Base-by-base conservation (phyloP, 2,329 filamentous ascomycete genomes). In the Apiospora koreana region DNA sequence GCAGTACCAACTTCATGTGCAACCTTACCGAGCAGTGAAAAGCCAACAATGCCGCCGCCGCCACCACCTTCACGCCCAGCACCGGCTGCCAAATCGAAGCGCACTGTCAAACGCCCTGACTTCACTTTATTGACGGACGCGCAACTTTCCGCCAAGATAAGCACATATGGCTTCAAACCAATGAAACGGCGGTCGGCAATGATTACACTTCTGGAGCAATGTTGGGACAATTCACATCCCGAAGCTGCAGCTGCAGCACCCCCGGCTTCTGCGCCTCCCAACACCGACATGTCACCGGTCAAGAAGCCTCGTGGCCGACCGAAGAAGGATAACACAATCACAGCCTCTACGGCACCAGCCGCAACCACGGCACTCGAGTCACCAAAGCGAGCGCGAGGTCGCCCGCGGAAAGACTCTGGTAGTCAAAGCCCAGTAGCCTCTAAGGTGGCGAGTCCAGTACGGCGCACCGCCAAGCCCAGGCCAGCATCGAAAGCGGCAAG, bases 81-180 rank as follows among this genome's bases (percentile, higher is more conserved):
- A 9, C n/a, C 28, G 3, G 41, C 46, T 42, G 41, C 31, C 21
- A 43, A 38, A 43, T 43, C 69, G 7, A 69, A 75, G 23, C 80
- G 78, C 65, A 92, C 92, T 2, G 86, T 88, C 14, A 69, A 75
- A 23, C 80, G 78, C 65, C 92, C 92, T 2, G 86, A 88, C 14
- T 94, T 87, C 71, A 85, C 87, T 50, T 80, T 86, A 0, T 90
- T 88, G 71, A 90, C 90, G 3, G 90, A 92, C 72, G 80, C 84
- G 10, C 88, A 92, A 70, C 81, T 95, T 21, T 82, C 88, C 2
- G 88, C 85, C 69, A 86, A 92, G 75, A 82, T 95, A 62, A 82
- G 86, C 6, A 83, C 84, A 0, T 94, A 90, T 75, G 92, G 91
- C 0, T 94, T 95, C 80, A 95, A 94, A 77, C 83, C 90, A 1